Percentiles rank a stretch among this genome's conserved stretches.
These are phyloP conservation scores for Senna tora DNA, from an alignment of 306 rosid species.

Conservation along the genomic window DNA sequence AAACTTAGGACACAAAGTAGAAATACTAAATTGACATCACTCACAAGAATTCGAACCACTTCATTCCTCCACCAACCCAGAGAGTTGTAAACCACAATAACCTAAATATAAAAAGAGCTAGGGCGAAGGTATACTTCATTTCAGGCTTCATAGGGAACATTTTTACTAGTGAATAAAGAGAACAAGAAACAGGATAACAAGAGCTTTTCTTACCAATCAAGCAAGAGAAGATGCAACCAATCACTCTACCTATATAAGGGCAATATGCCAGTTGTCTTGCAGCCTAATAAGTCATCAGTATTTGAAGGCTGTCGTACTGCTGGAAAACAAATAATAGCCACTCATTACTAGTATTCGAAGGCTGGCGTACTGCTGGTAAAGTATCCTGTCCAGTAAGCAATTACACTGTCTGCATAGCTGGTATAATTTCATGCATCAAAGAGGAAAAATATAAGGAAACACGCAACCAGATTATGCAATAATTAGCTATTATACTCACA, in stretches of 20 bases:
- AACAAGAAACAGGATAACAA: constrained; percentile 25
- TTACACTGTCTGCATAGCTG: constrained; percentile 77
- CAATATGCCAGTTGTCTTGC: constrained; percentile 65
- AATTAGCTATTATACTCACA: constrained; percentile 45
- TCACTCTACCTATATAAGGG: constrained; percentile 63
- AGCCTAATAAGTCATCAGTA: constrained; percentile 55
- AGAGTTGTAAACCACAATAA: constrained; percentile 75
- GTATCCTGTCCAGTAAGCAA: constrained; percentile 92
- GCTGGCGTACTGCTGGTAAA: constrained; percentile 89
- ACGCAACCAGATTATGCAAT: constrained; percentile 29
- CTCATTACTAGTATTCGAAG: constrained; percentile 69
- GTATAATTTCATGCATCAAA: constrained; percentile 33
- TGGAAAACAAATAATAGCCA: constrained; percentile 79
- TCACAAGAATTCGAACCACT: constrained; percentile 80
- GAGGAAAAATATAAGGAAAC: constrained; percentile 33
- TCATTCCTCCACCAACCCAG: constrained; percentile 88
- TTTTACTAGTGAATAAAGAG: not conserved
- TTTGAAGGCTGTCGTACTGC: no score
- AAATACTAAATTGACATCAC: constrained; percentile 40
- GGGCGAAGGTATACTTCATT: constrained; percentile 26
- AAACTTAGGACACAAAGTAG: constrained; percentile 22
- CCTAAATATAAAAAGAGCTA: constrained; percentile 44
- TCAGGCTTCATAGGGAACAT: constrained; percentile 11
- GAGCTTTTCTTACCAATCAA: constrained; percentile 58
- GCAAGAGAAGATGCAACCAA: constrained; percentile 74